Evolutionary conservation across 2,329 filamentous ascomycete genomes (phyloP).

Genomic region (Colletotrichum sp.): DNA sequence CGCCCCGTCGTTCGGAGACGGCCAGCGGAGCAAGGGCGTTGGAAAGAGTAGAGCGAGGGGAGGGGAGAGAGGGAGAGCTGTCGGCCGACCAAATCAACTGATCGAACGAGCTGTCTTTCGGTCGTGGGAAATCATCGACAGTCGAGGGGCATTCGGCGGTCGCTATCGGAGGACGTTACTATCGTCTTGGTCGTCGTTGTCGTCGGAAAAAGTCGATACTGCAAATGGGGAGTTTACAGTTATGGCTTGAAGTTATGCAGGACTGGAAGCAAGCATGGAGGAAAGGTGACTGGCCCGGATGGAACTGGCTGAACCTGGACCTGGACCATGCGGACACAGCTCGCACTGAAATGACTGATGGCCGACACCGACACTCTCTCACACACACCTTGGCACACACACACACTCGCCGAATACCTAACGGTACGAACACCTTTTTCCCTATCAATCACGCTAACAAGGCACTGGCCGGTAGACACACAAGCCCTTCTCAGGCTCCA

Average conservation of each 20-base stretch:
- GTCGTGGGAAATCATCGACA: neutral
- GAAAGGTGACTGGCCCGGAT: neutral
- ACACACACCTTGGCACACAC: neutral
- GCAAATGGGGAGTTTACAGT: neutral
- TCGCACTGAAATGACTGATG: neutral
- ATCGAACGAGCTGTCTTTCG: neutral
- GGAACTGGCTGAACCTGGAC: neutral
- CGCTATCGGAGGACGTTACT: neutral
- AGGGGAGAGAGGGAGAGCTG: neutral
- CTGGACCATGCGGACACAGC: neutral
- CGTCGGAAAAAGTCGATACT: neutral
- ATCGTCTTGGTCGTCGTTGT: neutral
- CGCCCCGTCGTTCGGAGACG: neutral
- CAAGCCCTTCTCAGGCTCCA: neutral
- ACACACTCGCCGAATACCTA: neutral
- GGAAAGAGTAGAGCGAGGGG: neutral
- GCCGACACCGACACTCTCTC: neutral
- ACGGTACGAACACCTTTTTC: neutral
- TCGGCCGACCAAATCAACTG: slow-evolving; percentile 13
- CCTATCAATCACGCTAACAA: neutral
- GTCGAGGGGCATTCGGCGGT: neutral
- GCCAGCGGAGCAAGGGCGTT: neutral
- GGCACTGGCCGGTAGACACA: neutral
- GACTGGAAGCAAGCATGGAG: neutral
- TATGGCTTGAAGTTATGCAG: neutral